Conservation (phyloP, 768 basidiomycete genomes). For the Boletus barrowsii region DNA sequence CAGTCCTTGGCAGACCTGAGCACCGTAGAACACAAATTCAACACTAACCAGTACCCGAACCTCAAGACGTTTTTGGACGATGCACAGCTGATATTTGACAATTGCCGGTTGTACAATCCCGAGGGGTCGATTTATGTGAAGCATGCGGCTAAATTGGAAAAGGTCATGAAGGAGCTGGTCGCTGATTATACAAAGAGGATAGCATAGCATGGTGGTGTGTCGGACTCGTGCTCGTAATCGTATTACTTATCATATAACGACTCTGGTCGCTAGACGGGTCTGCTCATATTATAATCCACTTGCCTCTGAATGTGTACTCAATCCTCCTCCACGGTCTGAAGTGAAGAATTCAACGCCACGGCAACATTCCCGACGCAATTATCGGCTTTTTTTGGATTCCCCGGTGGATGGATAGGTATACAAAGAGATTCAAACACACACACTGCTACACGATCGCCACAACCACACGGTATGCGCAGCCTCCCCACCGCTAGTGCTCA, state of each 20-base stretch:
- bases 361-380: too few relatives aligned
- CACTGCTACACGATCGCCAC: not conserved
- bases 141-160: constrained; percentile 83
- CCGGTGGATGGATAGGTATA: not conserved
- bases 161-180: constrained; percentile 60
- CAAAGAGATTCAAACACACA: not conserved
- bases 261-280: not conserved
- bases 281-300: not conserved
- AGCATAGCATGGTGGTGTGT: constrained; percentile 10
- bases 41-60: constrained; percentile 76
- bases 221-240: not conserved
- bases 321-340: too few relatives aligned
- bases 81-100: constrained; percentile 81
- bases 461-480: not conserved
- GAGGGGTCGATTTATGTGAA: constrained; percentile 76
- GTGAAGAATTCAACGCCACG: too few relatives aligned
- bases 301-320: too few relatives aligned
- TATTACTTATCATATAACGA: not conserved
- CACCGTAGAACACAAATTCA: constrained; percentile 89
- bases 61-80: constrained; percentile 76
- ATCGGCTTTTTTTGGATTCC: not conserved
- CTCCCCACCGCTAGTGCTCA: constrained; percentile 1
- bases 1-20: constrained; percentile 57
- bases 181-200: constrained; percentile 25
- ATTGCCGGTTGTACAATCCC: constrained; percentile 86